These are phyloP conservation scores for Malassezia equina DNA, from an alignment of 1,284 basidiomycete species.

Conservation along the genomic window DNA sequence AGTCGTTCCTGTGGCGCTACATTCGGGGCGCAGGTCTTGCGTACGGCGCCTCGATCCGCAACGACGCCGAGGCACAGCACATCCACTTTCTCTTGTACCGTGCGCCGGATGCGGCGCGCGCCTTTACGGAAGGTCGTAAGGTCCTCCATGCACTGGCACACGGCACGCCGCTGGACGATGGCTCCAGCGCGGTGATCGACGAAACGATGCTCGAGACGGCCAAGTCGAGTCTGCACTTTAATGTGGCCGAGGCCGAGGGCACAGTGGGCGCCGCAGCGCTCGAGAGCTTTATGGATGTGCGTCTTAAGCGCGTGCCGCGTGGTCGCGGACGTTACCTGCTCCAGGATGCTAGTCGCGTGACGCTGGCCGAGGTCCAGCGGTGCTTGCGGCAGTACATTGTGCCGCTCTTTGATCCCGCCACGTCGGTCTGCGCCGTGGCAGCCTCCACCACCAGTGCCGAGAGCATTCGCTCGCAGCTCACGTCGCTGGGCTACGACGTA, in stretches of 20 bases:
- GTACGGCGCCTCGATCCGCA: slow-evolving; percentile 72
- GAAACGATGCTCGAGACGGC: slow-evolving; percentile 77
- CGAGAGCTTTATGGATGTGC: slow-evolving; percentile 30
- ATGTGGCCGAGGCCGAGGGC: slow-evolving; percentile 67
- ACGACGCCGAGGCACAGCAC: slow-evolving; percentile 72
- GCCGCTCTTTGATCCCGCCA: slow-evolving; percentile 70
- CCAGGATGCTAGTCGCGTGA: slow-evolving; percentile 52
- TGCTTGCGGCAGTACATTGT: slow-evolving; percentile 68
- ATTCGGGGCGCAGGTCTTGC: slow-evolving; percentile 53
- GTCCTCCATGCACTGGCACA: slow-evolving; percentile 46
- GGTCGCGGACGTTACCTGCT: slow-evolving; percentile 32
- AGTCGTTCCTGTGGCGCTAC: slow-evolving; percentile 75
- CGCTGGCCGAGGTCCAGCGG: slow-evolving; percentile 63
- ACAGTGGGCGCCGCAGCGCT: slow-evolving; percentile 71
- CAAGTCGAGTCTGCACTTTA: slow-evolving; percentile 79
- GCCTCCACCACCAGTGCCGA: slow-evolving; percentile 70
- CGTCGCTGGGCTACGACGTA: slow-evolving; percentile 64
- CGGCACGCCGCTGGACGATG: slow-evolving; percentile 24
- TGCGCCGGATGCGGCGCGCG: slow-evolving; percentile 78
- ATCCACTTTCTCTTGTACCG: slow-evolving; percentile 63
- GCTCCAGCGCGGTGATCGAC: slow-evolving; percentile 59
- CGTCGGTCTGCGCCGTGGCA: slow-evolving; percentile 70
- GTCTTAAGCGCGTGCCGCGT: slow-evolving; percentile 30
- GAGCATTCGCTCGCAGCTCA: slow-evolving; percentile 61
- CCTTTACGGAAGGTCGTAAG: slow-evolving; percentile 65